Evolutionary conservation across 1,284 basidiomycete species (phyloP).

Genomic region (Cutaneotrichosporon arboriforme): DNA sequence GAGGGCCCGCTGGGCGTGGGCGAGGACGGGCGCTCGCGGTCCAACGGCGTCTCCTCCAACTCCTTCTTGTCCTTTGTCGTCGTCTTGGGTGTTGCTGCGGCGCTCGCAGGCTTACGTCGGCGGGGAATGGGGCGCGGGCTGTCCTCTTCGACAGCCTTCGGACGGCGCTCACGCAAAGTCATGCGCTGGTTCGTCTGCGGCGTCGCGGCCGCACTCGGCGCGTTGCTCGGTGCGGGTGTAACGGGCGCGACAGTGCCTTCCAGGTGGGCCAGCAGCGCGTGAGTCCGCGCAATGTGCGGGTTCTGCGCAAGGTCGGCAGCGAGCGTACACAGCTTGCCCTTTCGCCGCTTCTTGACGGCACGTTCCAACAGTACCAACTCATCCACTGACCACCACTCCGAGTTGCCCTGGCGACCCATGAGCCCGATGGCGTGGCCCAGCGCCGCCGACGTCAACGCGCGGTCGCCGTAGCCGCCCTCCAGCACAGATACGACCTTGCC

Average conservation of each 20-base stretch:
- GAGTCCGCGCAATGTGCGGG: slow-evolving; percentile 57
- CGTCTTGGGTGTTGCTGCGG: slow-evolving; percentile 2
- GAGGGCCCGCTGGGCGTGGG: neutral
- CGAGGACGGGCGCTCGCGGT: neutral
- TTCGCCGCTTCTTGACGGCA: slow-evolving; percentile 52
- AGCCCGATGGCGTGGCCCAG: slow-evolving; percentile 74
- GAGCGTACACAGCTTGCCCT: slow-evolving; percentile 51
- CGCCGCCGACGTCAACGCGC: slow-evolving; percentile 71
- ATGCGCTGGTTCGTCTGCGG: slow-evolving; percentile 11
- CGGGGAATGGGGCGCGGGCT: slow-evolving; percentile 6
- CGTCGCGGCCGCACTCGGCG: slow-evolving; percentile 11
- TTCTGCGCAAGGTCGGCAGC: slow-evolving; percentile 53
- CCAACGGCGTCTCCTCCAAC: neutral
- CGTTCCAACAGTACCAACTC: slow-evolving; percentile 69
- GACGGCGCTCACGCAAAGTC: slow-evolving; percentile 16
- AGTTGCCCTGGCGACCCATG: slow-evolving; percentile 50
- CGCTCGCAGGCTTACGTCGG: neutral
- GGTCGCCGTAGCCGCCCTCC: slow-evolving; percentile 92
- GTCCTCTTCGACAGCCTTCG: neutral
- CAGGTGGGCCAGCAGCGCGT: slow-evolving; percentile 51
- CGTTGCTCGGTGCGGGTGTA: slow-evolving; percentile 5
- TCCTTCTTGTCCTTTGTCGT: neutral
- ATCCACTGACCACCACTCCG: slow-evolving; percentile 64
- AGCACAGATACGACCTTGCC: slow-evolving; percentile 80
- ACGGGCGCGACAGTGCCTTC: slow-evolving; percentile 30